Conservation (phyloP, 805 yeast species). For the Candida silvatica region DNA sequence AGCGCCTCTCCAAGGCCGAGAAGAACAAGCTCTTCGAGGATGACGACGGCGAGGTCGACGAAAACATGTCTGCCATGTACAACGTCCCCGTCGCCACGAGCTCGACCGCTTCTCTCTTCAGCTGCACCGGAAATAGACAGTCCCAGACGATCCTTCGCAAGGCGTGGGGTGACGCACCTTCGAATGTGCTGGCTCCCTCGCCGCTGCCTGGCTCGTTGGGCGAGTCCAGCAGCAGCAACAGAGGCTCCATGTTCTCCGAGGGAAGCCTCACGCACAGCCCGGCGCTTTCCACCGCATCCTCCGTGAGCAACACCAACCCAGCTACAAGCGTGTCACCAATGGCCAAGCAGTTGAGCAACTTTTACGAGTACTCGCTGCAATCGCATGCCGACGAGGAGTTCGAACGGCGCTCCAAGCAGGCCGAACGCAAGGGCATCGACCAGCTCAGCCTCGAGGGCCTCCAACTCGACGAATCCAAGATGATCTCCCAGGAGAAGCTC, state of each 20-base stretch:
- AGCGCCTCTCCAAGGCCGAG: constrained; percentile 16
- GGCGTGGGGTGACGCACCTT: constrained; percentile 16
- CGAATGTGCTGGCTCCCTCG: constrained; percentile 31
- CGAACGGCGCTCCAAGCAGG: constrained; percentile 22
- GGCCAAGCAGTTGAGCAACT: constrained; percentile 31
- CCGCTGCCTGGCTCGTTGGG: constrained; percentile 37
- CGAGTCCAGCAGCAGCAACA: not conserved
- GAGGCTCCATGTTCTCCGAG: constrained; percentile 1
- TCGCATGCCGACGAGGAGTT: constrained; percentile 28
- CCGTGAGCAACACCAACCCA: constrained; percentile 12
- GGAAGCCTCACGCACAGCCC: not conserved
- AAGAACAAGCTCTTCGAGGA: constrained; percentile 24
- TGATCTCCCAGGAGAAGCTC: constrained; percentile 56
- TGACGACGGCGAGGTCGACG: constrained; percentile 19
- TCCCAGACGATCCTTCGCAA: constrained; percentile 16
- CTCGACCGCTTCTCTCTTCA: constrained; percentile 23
- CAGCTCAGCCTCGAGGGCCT: constrained; percentile 1
- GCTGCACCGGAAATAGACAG: constrained; percentile 8
- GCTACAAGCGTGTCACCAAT: constrained; percentile 28
- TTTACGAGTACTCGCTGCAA: constrained; percentile 31
- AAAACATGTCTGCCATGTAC: constrained; percentile 35
- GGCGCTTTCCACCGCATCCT: constrained; percentile 1
- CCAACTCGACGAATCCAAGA: constrained; percentile 44
- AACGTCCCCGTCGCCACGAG: constrained; percentile 42
- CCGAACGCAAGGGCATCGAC: not conserved